Percentiles rank a stretch among this genome's conserved stretches.
Evolutionary conservation across 108 stramenopile species (phyloP).

Genomic region (Stephanodiscus triporus): DNA sequence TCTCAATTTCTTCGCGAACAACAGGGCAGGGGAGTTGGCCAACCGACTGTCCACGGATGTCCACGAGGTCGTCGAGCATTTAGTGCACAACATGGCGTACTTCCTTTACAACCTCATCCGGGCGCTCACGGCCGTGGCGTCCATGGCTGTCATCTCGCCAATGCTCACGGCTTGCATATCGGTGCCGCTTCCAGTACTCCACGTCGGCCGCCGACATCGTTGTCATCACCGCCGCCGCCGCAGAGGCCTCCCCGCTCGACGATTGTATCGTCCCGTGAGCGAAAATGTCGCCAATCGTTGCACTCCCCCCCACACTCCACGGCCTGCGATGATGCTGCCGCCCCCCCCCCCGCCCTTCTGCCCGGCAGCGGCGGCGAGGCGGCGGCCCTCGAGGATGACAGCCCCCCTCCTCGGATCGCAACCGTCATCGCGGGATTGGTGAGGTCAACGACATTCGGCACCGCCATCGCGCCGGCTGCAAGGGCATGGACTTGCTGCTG

Average conservation of each 20-base stretch:
- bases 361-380: not conserved
- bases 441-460: slow-evolving; percentile 36
- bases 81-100: slow-evolving; percentile 45
- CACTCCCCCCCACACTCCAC: slow-evolving; percentile 13
- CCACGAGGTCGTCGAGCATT: slow-evolving; percentile 51
- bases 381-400: too few relatives aligned
- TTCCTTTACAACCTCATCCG: slow-evolving; percentile 41
- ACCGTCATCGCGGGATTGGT: too few relatives aligned
- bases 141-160: slow-evolving; percentile 40
- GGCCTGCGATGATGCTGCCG: too few relatives aligned
- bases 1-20: slow-evolving; percentile 40
- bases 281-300: slow-evolving; percentile 17
- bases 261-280: not conserved
- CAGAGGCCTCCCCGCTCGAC: too few relatives aligned
- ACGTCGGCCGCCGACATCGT: too few relatives aligned
- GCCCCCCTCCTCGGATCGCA: too few relatives aligned
- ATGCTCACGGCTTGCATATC: slow-evolving; percentile 34
- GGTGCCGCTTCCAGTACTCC: slow-evolving; percentile 16
- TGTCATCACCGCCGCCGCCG: not conserved
- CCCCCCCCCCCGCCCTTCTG: too few relatives aligned
- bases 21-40: slow-evolving; percentile 46
- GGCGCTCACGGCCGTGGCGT: slow-evolving; percentile 27
- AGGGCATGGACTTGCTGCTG: slow-evolving; percentile 2
- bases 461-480: not conserved
- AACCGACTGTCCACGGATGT: slow-evolving; percentile 53